phyloP scores from a whole-genome alignment of 208 protist genomes.

The Blastocrithidia nonstop region DNA sequence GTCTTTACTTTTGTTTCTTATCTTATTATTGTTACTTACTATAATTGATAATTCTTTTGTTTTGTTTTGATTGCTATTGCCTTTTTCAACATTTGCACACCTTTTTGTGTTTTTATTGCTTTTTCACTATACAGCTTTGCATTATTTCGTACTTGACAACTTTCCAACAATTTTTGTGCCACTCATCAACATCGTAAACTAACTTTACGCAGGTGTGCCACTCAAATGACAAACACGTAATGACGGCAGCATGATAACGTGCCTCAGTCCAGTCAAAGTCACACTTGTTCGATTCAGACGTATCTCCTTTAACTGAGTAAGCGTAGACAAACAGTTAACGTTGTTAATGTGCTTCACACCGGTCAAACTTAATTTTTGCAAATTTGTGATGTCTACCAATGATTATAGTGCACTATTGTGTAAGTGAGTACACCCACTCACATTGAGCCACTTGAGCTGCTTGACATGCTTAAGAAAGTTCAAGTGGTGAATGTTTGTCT shows the following conservation, averaged over 20 bases:
- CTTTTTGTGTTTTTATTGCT: no score
- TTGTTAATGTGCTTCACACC: conserved; percentile 26
- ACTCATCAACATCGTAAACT: conserved; percentile 5
- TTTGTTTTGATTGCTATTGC: no score
- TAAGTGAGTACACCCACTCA: conserved; percentile 24
- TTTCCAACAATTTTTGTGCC: no score
- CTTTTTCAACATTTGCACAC: no score
- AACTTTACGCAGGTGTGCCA: conserved; percentile 28
- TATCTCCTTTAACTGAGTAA: conserved; percentile 18
- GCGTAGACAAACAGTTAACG: conserved; percentile 19
- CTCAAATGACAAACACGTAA: conserved; percentile 24
- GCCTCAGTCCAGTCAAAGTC: conserved; percentile 14
- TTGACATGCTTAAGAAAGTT: conserved; percentile 18
- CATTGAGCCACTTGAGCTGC: conserved; percentile 10
- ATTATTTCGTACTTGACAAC: no score
- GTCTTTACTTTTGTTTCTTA: no score
- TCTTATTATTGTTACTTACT: no score
- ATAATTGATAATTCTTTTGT: no score
- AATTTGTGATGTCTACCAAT: conserved; percentile 7
- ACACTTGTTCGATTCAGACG: conserved; percentile 24
- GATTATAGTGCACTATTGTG: conserved; percentile 9
- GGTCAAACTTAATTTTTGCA: conserved; percentile 34
- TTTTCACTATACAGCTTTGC: no score
- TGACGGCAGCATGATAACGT: conserved; percentile 11
- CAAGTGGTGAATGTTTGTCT: conserved; percentile 23